Percentiles rank a stretch among this genome's conserved stretches.
These are phyloP conservation scores for Botrytis fragariae DNA, from an alignment of 2,329 filamentous ascomycete genomes.

Conservation along the genomic window DNA sequence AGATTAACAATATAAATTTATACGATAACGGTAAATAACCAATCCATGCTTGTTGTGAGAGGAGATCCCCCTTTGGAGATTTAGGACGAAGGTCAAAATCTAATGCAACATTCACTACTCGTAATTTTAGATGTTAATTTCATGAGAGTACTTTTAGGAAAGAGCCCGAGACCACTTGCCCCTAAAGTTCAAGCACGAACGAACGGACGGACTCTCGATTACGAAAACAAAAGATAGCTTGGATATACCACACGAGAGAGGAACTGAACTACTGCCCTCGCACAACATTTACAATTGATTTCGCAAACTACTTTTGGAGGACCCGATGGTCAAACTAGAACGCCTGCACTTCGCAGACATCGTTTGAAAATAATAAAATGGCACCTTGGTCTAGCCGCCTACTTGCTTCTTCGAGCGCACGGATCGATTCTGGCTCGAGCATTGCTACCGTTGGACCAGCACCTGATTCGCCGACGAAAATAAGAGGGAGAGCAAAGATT, in stretches of 20 bases:
- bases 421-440: constrained; percentile 27
- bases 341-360: constrained; percentile 15
- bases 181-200: constrained; percentile 17
- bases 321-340: constrained; percentile 16
- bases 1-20: constrained; percentile 11
- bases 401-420: constrained; percentile 34
- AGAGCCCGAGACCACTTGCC: neutral
- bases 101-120: constrained; percentile 9
- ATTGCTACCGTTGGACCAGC: constrained; percentile 6
- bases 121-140: constrained; percentile 10
- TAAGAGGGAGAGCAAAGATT: constrained; percentile 25
- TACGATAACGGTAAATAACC: constrained; percentile 29
- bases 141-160: neutral
- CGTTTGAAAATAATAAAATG: constrained; percentile 29
- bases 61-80: neutral
- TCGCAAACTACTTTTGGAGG: constrained; percentile 22
- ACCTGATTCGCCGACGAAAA: constrained; percentile 10
- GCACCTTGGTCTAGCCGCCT: constrained; percentile 37
- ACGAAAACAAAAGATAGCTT: constrained; percentile 13
- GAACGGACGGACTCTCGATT: constrained; percentile 12
- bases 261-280: constrained; percentile 15
- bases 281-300: constrained; percentile 21
- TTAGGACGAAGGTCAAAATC: neutral
- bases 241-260: constrained; percentile 8
- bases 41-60: constrained; percentile 23